Evolutionary conservation across 139 green algal genomes (phyloP).

Genomic region (Diplosphaera chodatii): DNA sequence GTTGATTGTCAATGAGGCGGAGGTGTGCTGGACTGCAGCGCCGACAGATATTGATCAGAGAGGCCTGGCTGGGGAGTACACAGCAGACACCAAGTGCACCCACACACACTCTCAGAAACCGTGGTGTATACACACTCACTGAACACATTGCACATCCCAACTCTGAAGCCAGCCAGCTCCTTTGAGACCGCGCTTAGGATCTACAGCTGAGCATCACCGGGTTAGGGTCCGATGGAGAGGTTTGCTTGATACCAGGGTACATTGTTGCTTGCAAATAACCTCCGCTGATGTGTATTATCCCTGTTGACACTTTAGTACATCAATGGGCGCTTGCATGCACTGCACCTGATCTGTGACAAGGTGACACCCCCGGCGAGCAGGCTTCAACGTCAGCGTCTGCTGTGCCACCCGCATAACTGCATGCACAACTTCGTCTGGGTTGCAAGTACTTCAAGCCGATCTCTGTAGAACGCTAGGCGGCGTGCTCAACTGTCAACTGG

Average conservation of each 20-base stretch:
- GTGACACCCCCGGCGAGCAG: conserved; percentile 38
- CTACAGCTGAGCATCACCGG: conserved; percentile 23
- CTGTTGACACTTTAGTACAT: background rate
- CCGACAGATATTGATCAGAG: too few species aligned
- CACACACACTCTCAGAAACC: too few species aligned
- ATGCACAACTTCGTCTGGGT: too few species aligned
- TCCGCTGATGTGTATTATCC: too few species aligned
- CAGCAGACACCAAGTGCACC: too few species aligned
- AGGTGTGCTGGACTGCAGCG: conserved; percentile 59
- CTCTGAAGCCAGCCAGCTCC: conserved; percentile 18
- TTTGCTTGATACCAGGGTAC: too few species aligned
- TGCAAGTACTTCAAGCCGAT: too few species aligned
- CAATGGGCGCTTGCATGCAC: background rate
- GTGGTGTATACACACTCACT: conserved; percentile 18
- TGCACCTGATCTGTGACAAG: conserved; percentile 35
- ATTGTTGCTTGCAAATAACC: too few species aligned
- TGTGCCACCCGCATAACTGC: conserved; percentile 18
- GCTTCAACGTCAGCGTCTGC: conserved; percentile 28
- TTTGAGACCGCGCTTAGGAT: conserved; percentile 25
- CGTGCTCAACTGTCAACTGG: too few species aligned
- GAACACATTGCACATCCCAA: conserved; percentile 48
- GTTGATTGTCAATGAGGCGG: conserved; percentile 60
- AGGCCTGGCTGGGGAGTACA: too few species aligned
- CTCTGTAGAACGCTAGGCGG: too few species aligned
- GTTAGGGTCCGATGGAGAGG: too few species aligned